These are phyloP conservation scores for Picocystis sp. DNA, from an alignment of 163 green algal species.

Conservation along the genomic window DNA sequence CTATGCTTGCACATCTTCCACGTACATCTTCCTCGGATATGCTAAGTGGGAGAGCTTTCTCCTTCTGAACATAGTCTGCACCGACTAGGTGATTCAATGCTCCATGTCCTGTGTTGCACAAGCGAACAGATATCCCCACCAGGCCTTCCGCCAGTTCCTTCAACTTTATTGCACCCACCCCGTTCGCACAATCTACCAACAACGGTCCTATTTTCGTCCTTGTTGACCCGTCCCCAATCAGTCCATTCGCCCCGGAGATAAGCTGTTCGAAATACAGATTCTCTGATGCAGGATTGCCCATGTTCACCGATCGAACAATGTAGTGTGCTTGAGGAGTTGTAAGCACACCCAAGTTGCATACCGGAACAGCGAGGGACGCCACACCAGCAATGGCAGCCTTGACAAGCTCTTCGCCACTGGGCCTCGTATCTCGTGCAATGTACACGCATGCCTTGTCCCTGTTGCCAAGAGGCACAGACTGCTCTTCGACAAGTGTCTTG, in stretches of 20 bases:
- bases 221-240: neutral
- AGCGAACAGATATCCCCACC: conserved; percentile 9
- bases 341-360: conserved; percentile 36
- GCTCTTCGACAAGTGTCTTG: conserved; percentile 12
- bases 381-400: conserved; percentile 43
- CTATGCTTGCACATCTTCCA: conserved; percentile 56
- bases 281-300: conserved; percentile 13
- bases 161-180: conserved; percentile 66
- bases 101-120: conserved; percentile 38
- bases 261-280: conserved; percentile 29
- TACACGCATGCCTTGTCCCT: conserved; percentile 28
- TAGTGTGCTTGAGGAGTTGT: conserved; percentile 90
- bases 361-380: conserved; percentile 25
- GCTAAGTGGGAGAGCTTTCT: conserved; percentile 32
- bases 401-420: conserved; percentile 43
- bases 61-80: conserved; percentile 91
- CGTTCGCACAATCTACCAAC: conserved; percentile 84
- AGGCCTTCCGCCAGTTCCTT: conserved; percentile 9
- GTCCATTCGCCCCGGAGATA: conserved; percentile 6
- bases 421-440: conserved; percentile 71
- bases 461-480: conserved; percentile 14
- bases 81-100: conserved; percentile 43
- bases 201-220: conserved; percentile 14
- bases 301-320: conserved; percentile 31
- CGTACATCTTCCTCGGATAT: conserved; percentile 10